A percentile compares a stretch with the other conserved stretches of the same genome.
Conservation (phyloP, 805 yeast genomes). For the Debaryomyces prosopidis region DNA sequence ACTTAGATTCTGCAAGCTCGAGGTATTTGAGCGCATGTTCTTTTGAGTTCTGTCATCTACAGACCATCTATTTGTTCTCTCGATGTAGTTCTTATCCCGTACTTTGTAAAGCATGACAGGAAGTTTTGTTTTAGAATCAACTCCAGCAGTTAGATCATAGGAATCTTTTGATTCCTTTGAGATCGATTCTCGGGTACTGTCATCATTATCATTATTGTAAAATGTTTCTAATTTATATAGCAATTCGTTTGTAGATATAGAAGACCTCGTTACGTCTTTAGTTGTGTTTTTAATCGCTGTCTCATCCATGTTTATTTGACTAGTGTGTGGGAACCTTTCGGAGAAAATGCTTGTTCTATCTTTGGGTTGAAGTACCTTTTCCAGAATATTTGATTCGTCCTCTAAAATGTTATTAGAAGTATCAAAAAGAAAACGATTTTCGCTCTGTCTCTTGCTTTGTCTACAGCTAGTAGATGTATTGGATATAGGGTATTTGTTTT, state of each 20-base stretch:
- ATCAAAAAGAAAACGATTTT: background rate
- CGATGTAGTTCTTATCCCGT: slow-evolving; percentile 20
- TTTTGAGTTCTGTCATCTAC: background rate
- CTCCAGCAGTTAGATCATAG: slow-evolving; percentile 25
- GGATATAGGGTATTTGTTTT: slow-evolving; percentile 21
- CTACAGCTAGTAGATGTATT: background rate
- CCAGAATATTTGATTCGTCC: slow-evolving; percentile 4
- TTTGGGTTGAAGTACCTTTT: slow-evolving; percentile 3
- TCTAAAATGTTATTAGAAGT: background rate
- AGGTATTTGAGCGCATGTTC: background rate
- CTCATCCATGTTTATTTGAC: slow-evolving; percentile 3
- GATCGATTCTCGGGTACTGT: background rate
- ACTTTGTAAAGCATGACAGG: slow-evolving; percentile 32
- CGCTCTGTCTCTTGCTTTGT: background rate
- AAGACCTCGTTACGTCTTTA: slow-evolving; percentile 14
- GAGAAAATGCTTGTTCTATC: background rate
- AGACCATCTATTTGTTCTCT: background rate
- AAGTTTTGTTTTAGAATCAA: slow-evolving; percentile 24
- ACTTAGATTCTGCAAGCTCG: background rate
- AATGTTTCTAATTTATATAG: slow-evolving; percentile 22
- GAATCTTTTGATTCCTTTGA: background rate
- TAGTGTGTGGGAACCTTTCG: slow-evolving; percentile 3
- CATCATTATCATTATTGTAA: slow-evolving; percentile 10
- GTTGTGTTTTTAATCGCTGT: background rate
- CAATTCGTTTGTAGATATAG: slow-evolving; percentile 32